phyloP scores from a whole-genome alignment of 108 stramenopile genomes.

The Stephanodiscus minutulus region DNA sequence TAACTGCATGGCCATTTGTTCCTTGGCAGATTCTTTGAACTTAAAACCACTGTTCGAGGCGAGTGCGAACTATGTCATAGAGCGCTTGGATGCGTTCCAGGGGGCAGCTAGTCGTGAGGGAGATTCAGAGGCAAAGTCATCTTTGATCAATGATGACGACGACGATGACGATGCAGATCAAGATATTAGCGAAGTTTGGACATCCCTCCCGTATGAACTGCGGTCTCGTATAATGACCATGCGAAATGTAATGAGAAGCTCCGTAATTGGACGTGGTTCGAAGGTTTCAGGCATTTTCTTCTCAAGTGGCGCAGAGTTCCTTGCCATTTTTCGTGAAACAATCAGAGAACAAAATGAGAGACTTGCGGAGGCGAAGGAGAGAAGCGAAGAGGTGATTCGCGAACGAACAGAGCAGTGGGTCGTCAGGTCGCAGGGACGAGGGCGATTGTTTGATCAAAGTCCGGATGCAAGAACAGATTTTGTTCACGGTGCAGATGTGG shows the following conservation, averaged over 20 bases:
- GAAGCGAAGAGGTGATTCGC: conserved; percentile 40
- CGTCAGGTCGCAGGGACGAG: conserved; percentile 28
- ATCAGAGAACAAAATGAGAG: conserved; percentile 40
- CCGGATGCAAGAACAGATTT: conserved; percentile 23
- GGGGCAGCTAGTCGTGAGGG: conserved; percentile 5
- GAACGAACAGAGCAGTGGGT: conserved; percentile 48
- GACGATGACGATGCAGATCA: conserved; percentile 11
- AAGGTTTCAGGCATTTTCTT: conserved; percentile 51
- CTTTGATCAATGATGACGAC: conserved; percentile 6
- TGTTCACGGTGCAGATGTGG: conserved; percentile 44
- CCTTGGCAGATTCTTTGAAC: conserved; percentile 71
- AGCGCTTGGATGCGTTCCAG: conserved; percentile 42
- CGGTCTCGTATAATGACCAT: conserved; percentile 43
- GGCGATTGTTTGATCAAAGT: conserved; percentile 45
- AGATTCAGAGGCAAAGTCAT: neutral
- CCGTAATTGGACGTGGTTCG: conserved; percentile 51
- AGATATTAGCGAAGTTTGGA: conserved; percentile 38
- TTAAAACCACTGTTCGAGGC: conserved; percentile 64
- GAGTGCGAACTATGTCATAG: conserved; percentile 45
- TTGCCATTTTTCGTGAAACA: conserved; percentile 53
- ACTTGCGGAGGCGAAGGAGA: conserved; percentile 37
- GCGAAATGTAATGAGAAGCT: conserved; percentile 49
- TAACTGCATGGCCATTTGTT: conserved; percentile 74
- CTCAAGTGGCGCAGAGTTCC: conserved; percentile 44
- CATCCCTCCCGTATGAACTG: conserved; percentile 38